Percentiles rank a stretch among this genome's conserved stretches.
Conservation (phyloP, 768 basidiomycete genomes). For the Paxillus involutus region DNA sequence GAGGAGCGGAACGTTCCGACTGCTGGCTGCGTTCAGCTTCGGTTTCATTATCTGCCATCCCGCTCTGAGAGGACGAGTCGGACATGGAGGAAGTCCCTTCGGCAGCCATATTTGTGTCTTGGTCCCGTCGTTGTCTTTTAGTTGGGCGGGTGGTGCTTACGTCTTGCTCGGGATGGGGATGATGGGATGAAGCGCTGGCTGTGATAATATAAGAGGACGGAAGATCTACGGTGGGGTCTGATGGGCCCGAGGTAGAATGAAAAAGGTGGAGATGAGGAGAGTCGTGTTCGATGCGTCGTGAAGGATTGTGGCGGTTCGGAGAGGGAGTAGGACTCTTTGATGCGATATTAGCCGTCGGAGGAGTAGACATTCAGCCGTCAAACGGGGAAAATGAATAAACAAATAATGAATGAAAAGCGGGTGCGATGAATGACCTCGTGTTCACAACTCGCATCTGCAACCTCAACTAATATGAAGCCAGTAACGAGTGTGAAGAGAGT, state of each 20-base stretch:
- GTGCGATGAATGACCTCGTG: constrained; percentile 6
- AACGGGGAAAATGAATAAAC: constrained; percentile 21
- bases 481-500: not conserved
- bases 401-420: constrained; percentile 23
- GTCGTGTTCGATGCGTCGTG: constrained; percentile 23
- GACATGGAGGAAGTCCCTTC: constrained; percentile 28
- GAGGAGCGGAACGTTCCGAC: constrained; percentile 35
- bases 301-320: constrained; percentile 6
- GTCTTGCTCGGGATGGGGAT: constrained; percentile 16
- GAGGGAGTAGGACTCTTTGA: constrained; percentile 13
- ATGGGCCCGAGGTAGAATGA: not conserved
- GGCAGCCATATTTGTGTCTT: constrained; percentile 18
- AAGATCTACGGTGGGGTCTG: constrained; percentile 10
- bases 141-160: constrained; percentile 17
- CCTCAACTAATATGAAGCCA: not conserved
- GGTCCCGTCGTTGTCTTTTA: constrained; percentile 19
- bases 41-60: constrained; percentile 60
- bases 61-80: constrained; percentile 51
- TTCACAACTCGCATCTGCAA: constrained; percentile 17
- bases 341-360: constrained; percentile 24
- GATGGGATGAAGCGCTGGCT: constrained; percentile 14
- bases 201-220: constrained; percentile 12
- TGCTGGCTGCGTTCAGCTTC: constrained; percentile 44
- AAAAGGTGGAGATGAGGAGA: not conserved
- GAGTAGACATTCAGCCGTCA: constrained; percentile 22